phyloP scores from a whole-genome alignment of 371 early-diverging fungal species.

The Mortierella sp. region DNA sequence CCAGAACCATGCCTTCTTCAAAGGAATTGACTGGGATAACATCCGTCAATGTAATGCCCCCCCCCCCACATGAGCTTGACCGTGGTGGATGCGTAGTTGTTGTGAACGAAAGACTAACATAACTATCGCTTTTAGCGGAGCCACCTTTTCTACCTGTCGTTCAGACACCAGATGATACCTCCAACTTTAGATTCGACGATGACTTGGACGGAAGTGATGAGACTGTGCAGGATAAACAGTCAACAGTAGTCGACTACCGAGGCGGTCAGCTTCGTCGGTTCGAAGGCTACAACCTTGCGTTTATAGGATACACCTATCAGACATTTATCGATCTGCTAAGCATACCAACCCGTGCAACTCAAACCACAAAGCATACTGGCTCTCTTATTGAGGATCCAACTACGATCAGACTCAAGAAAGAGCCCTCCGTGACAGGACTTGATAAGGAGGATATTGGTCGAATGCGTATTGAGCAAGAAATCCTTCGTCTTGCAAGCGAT shows the following conservation, averaged over 20 bases:
- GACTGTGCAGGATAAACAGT: conserved; percentile 45
- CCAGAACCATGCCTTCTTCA: conserved; percentile 86
- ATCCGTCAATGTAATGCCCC: conserved; percentile 58
- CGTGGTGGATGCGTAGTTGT: neutral
- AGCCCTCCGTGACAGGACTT: conserved; percentile 36
- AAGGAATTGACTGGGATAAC: conserved; percentile 77
- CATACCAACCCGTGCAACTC: too few species aligned
- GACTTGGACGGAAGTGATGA: conserved; percentile 61
- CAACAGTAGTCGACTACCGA: conserved; percentile 55
- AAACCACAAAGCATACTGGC: too few species aligned
- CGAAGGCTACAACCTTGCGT: conserved; percentile 80
- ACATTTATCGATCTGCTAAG: conserved; percentile 34
- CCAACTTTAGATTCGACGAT: conserved; percentile 84
- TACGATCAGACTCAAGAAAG: conserved; percentile 17
- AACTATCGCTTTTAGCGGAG: conserved; percentile 43
- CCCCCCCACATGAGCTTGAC: neutral
- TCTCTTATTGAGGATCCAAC: too few species aligned
- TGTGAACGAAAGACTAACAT: too few species aligned
- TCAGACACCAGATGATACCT: conserved; percentile 84
- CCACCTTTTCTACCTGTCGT: conserved; percentile 90
- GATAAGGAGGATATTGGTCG: conserved; percentile 49
- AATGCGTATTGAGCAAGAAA: conserved; percentile 50
- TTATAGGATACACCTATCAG: conserved; percentile 85
- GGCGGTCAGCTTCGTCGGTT: conserved; percentile 58
- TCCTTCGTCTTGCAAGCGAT: conserved; percentile 34